Conservation (phyloP, 2,329 filamentous ascomycete genomes). For the Keithomyces neogunnii region DNA sequence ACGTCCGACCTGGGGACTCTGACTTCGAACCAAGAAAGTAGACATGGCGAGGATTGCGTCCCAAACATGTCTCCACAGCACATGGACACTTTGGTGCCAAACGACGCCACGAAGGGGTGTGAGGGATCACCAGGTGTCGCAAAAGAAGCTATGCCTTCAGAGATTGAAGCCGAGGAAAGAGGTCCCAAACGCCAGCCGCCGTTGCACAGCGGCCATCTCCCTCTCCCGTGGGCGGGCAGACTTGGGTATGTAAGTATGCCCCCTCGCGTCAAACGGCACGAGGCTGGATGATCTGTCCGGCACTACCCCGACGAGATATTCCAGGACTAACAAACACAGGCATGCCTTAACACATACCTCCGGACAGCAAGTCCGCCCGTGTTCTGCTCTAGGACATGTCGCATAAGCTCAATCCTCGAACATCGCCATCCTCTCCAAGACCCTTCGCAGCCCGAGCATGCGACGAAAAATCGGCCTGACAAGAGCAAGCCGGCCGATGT, state of each 20-base stretch:
- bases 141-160: not conserved
- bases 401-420: slow-evolving; percentile 82
- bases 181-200: slow-evolving; percentile 54
- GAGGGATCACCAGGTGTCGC: not conserved
- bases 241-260: slow-evolving; percentile 66
- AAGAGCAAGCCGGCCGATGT: slow-evolving; percentile 58
- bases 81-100: not conserved
- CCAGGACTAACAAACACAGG: slow-evolving; percentile 33
- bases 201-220: slow-evolving; percentile 74
- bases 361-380: slow-evolving; percentile 73
- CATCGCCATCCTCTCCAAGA: slow-evolving; percentile 76
- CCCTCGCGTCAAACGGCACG: not conserved
- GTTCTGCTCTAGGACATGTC: slow-evolving; percentile 85
- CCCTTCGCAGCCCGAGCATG: slow-evolving; percentile 66
- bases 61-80: too few species aligned
- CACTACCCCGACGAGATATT: too few species aligned
- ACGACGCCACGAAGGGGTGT: not conserved
- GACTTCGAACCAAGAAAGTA: not conserved
- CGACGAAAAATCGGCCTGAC: slow-evolving; percentile 81
- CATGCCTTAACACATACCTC: slow-evolving; percentile 88
- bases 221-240: slow-evolving; percentile 83
- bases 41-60: not conserved
- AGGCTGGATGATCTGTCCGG: not conserved
- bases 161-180: slow-evolving; percentile 18
- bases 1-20: slow-evolving; percentile 22